Base-by-base conservation (phyloP, 1,284 basidiomycete genomes). In the Boletus mariae region DNA sequence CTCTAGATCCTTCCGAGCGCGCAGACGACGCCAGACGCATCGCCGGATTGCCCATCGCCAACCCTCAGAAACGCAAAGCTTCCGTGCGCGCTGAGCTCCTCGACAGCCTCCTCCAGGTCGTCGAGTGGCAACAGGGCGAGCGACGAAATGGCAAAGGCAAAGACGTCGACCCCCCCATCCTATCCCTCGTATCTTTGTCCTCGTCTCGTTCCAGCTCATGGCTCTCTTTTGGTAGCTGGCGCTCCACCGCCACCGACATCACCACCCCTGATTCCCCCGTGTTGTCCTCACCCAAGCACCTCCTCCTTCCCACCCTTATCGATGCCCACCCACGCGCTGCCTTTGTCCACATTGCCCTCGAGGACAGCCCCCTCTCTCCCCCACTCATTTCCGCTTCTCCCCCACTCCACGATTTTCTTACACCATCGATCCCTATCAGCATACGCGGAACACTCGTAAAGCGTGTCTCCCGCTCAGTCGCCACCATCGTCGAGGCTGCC, bases 151-250 rank as follows among this genome's bases (percentile, higher is more conserved):
- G 53, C 29, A 69, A 79, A 70, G 69, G 73, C 58, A 67, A 78
- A 61, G 56, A 55, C 49, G 43, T 65, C 52, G 64, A 55, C 15
- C 59, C 54, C 17, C 59, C 63, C 53, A 63, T 65, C 12, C 75
- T 68, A 26, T 62, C 64, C 35, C 59, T 66, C 57, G 57, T 66
- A 38, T 55, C 61, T 46, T 50, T 72, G 4, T 64, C 69, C 10
- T 70, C 70, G 23, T 74, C 75, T 2, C 76, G 78, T 38, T 74
- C 80, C 20, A 73, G 74, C 45, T 83, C 80, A 0, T 83, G 80
- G 81, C 73, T 82, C 38, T 80, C 82, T 20, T 80, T 82, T 55
- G 71, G 73, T 52, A 75, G 75, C 56, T 75, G 73, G 57, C 66
- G 71, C 28, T 78, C 78, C 13, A 73, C 75, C 12, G 67, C 68